These are phyloP conservation scores for Aspergillus hortae DNA, from an alignment of 2,329 filamentous ascomycete genomes.

Conservation along the genomic window DNA sequence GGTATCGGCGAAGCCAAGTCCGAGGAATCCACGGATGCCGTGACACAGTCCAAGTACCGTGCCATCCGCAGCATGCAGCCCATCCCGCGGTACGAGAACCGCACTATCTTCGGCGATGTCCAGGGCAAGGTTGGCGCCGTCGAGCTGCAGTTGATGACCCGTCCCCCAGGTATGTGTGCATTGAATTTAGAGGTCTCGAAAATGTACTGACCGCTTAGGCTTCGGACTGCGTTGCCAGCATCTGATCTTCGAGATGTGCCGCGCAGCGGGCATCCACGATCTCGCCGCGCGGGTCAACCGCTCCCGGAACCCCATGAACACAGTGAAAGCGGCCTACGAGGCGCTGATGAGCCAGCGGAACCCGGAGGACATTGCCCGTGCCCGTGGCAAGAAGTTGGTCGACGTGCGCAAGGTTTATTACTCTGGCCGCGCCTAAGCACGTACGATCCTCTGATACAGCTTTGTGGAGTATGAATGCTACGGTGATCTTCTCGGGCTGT, in stretches of 20 bases:
- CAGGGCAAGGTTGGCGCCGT: conserved; percentile 83
- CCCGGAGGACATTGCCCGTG: conserved; percentile 85
- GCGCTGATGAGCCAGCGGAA: conserved; percentile 79
- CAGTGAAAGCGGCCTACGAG: conserved; percentile 84
- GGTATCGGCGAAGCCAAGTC: conserved; percentile 90
- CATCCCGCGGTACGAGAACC: conserved; percentile 83
- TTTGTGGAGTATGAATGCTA: too few relatives aligned
- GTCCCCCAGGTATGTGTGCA: conserved; percentile 73
- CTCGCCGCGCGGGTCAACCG: conserved; percentile 78
- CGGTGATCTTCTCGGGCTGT: conserved; percentile 15
- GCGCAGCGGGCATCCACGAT: conserved; percentile 80
- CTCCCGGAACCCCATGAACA: conserved; percentile 95
- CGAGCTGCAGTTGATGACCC: conserved; percentile 73
- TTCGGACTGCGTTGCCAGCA: conserved; percentile 91
- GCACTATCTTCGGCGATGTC: conserved; percentile 86
- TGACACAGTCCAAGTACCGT: conserved; percentile 69
- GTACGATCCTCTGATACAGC: too few relatives aligned
- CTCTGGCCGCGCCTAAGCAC: conserved; percentile 72
- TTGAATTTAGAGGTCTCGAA: not conserved
- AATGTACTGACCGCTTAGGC: conserved; percentile 51
- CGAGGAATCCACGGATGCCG: conserved; percentile 65
- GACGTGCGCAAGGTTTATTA: conserved; percentile 98
- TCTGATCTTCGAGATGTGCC: conserved; percentile 91
- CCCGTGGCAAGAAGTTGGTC: conserved; percentile 89
- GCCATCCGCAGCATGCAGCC: conserved; percentile 92